Base-by-base conservation (phyloP, 495 filamentous ascomycete genomes). In the Aspergillus taichungensis region DNA sequence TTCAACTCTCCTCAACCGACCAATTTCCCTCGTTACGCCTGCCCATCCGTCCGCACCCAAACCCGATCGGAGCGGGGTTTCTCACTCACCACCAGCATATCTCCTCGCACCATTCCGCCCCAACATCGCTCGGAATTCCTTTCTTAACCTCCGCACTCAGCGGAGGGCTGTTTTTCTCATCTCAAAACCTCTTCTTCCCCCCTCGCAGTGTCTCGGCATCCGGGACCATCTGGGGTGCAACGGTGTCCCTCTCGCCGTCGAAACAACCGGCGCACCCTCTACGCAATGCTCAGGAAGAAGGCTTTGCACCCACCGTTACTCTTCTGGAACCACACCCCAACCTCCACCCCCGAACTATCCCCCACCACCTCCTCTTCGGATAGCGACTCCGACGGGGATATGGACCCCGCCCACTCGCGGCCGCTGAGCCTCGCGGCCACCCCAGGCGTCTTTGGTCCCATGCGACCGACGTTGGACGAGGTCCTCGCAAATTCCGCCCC, bases 401-500 rank as follows among this genome's bases (percentile, higher is more conserved):
- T 71, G 67, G 67, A 71, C 45, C 54, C 60, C 38, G 61, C 64
- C 43, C 76, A 72, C 49, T 74, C 77, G 44, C 73, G 77, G 60
- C 80, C 83, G 14, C 63, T 78, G 46, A 85, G 79, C 64, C 68
- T 85, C 40, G 64, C 76, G 30, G 78, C 82, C 64, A 73, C 78
- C 27, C 50, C 66, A 32, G 80, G 80, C 49, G 76, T 77, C 31
- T 86, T 80, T 52, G 83, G 78, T 62, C 74, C 81, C 13, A 84
- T 85, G 59, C 76, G 84, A 48, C 94, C 94, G 11, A 85, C 87
- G 29, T 68, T 99, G 39, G 71, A 82, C 39, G 90, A 97, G 51
- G 88, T 99, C 10, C 76, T 99, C 36, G 80, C 85, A 33, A 89
- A 95, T 58, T 79, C 78, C 14, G 85, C 94, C 42, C 84, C 87